These are phyloP conservation scores for Prunus salicina DNA, from an alignment of 306 rosid genomes.

Conservation along the genomic window DNA sequence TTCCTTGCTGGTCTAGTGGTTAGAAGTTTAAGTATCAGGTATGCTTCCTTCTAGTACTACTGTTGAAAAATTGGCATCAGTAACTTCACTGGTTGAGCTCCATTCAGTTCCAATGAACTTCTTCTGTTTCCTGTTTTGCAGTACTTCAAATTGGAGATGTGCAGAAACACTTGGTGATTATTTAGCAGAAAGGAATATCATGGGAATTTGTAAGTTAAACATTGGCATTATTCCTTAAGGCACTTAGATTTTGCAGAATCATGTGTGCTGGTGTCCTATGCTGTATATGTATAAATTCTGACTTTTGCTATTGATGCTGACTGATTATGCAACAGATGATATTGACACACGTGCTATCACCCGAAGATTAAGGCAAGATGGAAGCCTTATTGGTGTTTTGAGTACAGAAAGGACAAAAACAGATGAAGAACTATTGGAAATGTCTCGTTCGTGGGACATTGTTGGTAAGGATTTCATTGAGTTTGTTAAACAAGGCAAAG, in stretches of 20 bases:
- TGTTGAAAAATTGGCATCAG: not conserved
- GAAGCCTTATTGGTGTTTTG: slow-evolving; percentile 92
- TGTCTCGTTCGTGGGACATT: slow-evolving; percentile 89
- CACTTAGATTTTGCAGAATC: not conserved
- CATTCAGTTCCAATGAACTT: not conserved
- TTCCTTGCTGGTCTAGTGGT: slow-evolving; percentile 86
- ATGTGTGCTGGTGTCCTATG: not conserved
- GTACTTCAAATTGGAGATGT: slow-evolving; percentile 94
- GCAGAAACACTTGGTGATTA: slow-evolving; percentile 63
- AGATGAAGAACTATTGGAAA: slow-evolving; percentile 71
- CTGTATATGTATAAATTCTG: not conserved
- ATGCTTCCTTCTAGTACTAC: slow-evolving; percentile 6
- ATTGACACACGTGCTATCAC: slow-evolving; percentile 95
- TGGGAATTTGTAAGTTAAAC: slow-evolving; percentile 93
- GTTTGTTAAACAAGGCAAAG: slow-evolving; percentile 3
- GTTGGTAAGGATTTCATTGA: slow-evolving; percentile 60
- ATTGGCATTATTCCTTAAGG: not conserved
- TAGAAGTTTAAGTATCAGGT: slow-evolving; percentile 85
- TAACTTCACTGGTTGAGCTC: slow-evolving; percentile 11
- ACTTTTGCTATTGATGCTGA: slow-evolving; percentile 19
- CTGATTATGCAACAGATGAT: slow-evolving; percentile 61
- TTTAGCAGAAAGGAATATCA: slow-evolving; percentile 75
- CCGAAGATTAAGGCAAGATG: slow-evolving; percentile 87
- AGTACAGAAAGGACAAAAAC: slow-evolving; percentile 79
- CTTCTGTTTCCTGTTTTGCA: slow-evolving; percentile 32